phyloP scores from a whole-genome alignment of 257 asterid genomes.

The Galeopsis tetrahit region DNA sequence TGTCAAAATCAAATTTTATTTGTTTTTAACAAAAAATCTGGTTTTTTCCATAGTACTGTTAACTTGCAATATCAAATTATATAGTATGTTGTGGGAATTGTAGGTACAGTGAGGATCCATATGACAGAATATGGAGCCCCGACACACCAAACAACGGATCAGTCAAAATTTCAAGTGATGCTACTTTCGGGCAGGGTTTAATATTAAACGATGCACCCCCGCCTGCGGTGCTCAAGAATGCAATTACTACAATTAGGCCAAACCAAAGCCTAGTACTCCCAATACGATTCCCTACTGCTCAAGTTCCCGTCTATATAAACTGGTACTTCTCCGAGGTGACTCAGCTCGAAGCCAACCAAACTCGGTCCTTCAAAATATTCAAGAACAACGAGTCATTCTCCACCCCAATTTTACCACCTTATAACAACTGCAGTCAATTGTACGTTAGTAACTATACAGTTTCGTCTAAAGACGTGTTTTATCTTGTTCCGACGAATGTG shows the following conservation, averaged over 20 bases:
- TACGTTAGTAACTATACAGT: constrained; percentile 24
- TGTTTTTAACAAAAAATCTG: too few relatives aligned
- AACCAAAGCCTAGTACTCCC: constrained; percentile 30
- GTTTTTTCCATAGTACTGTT: too few relatives aligned
- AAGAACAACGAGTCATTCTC: constrained; percentile 20
- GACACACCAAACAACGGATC: constrained; percentile 16
- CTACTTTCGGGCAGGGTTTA: not conserved
- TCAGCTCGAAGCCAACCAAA: constrained; percentile 34
- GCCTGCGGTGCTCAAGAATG: constrained; percentile 42
- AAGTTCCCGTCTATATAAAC: constrained; percentile 42
- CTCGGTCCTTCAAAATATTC: constrained; percentile 43
- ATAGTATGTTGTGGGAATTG: not conserved
- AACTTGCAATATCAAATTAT: too few relatives aligned
- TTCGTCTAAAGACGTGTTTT: constrained; percentile 36
- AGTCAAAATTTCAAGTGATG: constrained; percentile 29
- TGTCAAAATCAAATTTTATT: too few relatives aligned
- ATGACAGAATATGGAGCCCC: constrained; percentile 66
- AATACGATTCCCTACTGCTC: constrained; percentile 37
- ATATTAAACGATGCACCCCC: constrained; percentile 50
- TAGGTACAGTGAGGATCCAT: constrained; percentile 42
- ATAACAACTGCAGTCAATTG: constrained; percentile 24
- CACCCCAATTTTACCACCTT: constrained; percentile 43
- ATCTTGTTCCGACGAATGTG: constrained; percentile 40
- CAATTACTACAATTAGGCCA: constrained; percentile 37
- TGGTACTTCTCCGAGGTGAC: constrained; percentile 63